Base-by-base conservation (phyloP, 2,329 filamentous ascomycete species). In the Penicillium sp. region DNA sequence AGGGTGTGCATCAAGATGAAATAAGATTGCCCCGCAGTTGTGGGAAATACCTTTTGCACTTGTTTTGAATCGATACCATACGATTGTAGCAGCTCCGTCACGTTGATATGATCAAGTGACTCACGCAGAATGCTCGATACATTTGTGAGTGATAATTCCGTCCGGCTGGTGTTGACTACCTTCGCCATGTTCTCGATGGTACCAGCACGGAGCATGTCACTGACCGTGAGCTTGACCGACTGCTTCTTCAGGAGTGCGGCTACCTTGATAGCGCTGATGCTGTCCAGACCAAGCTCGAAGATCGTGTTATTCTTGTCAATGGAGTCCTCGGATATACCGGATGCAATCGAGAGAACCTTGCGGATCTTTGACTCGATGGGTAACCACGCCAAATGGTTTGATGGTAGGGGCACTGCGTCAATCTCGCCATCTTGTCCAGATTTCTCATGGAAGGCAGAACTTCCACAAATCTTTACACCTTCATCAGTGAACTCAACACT, bases 241-340 rank as follows among this genome's bases (percentile, higher is more conserved):
- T 79, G 73, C 44, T 65, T 88, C 39, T 84, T 85, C 4, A 97
- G 76, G 7, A 91, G 76, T 0, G 87, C 82, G 8, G 86, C 84
- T 3, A 91, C 85, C 65, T 94, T 95, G 75, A 97, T 94, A 1
- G 91, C 88, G 59, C 87, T 93, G 70, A 97, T 96, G 0, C 92
- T 97, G 69, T 97, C 92, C 1, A 97, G 82, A 0, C 92, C 92
- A 1, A 97, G 79, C 59, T 94, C 86, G 70, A 94, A 96, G 11
- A 96, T 82, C 0, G 82, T 90, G 47, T 85, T 82, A 0, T 79
- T 76, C 51, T 79, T 79, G 2, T 75, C 71, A 47, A 96, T 88
- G 1, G 83, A 77, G 0, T 77, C 67, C 16, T 78, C 71, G 0
- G 85, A 76, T 0, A 88, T 72, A 14, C 81, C 82, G 0, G 91